Evolutionary conservation across 768 basidiomycete species (phyloP).

Genomic region (Auricularia cornea): DNA sequence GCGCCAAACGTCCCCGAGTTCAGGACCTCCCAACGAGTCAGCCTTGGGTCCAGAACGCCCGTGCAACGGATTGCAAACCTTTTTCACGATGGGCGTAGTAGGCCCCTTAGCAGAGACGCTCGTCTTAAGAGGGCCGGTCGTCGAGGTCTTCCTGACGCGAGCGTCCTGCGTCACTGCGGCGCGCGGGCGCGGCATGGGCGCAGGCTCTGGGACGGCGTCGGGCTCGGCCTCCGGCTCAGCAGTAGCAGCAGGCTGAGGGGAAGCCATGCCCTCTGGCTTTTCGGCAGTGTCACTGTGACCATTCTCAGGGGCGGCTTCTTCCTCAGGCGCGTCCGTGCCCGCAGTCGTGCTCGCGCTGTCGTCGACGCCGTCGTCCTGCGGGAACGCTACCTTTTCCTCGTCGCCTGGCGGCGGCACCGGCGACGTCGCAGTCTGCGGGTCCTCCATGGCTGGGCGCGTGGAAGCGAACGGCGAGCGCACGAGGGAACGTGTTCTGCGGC

Average conservation of each 20-base stretch:
- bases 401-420: neutral
- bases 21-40: conserved; percentile 40
- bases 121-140: conserved; percentile 31
- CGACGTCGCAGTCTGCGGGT: neutral
- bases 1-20: conserved; percentile 59
- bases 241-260: conserved; percentile 1
- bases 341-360: conserved; percentile 11
- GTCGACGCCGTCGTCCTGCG: conserved; percentile 4
- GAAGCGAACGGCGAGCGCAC: neutral
- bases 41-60: conserved; percentile 10
- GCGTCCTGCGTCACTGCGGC: conserved; percentile 10
- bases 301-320: conserved; percentile 33
- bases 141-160: conserved; percentile 25
- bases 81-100: conserved; percentile 47
- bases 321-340: conserved; percentile 16
- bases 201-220: conserved; percentile 19
- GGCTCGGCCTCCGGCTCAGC: conserved; percentile 13
- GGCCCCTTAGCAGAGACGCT: conserved; percentile 3
- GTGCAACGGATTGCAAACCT: conserved; percentile 36
- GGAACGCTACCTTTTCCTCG: conserved; percentile 14
- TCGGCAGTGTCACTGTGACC: conserved; percentile 20
- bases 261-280: neutral
- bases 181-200: conserved; percentile 27
- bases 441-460: neutral
- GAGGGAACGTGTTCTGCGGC: neutral